phyloP scores from a whole-genome alignment of 495 filamentous ascomycete species.

The Cenococcum geophilum region DNA sequence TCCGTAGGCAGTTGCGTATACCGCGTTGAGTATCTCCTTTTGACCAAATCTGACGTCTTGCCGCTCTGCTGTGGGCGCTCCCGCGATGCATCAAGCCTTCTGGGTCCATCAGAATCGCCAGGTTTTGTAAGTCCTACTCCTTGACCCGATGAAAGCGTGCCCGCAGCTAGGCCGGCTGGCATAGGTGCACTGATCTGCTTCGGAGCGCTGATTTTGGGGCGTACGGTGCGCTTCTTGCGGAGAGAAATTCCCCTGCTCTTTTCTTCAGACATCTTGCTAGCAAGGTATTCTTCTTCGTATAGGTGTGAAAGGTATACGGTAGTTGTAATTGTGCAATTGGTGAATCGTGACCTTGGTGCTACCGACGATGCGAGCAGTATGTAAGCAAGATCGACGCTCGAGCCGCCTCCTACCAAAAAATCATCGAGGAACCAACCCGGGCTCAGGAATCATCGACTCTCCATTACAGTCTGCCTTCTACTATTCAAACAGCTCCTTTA shows the following conservation, averaged over 20 bases:
- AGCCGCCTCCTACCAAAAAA: too few relatives aligned
- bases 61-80: conserved; percentile 21
- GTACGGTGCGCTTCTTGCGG: conserved; percentile 75
- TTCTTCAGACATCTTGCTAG: conserved; percentile 46
- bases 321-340: not conserved
- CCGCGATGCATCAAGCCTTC: conserved; percentile 29
- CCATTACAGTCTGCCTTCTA: too few relatives aligned
- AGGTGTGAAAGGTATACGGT: not conserved
- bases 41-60: conserved; percentile 86
- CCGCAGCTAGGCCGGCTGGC: conserved; percentile 23
- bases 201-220: conserved; percentile 75
- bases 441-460: too few relatives aligned
- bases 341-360: not conserved
- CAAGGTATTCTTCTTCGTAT: not conserved
- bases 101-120: not conserved
- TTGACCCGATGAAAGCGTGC: conserved; percentile 25
- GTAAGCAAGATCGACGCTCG: too few relatives aligned
- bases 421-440: too few relatives aligned
- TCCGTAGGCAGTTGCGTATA: conserved; percentile 70
- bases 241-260: conserved; percentile 73
- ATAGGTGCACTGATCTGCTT: conserved; percentile 62
- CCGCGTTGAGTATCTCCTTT: conserved; percentile 84
- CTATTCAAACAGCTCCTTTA: not conserved
- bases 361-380: too few relatives aligned
- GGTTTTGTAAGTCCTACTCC: not conserved